These are phyloP conservation scores for Sungouiozyma intestinalis DNA, from an alignment of 805 yeast species.

Conservation along the genomic window DNA sequence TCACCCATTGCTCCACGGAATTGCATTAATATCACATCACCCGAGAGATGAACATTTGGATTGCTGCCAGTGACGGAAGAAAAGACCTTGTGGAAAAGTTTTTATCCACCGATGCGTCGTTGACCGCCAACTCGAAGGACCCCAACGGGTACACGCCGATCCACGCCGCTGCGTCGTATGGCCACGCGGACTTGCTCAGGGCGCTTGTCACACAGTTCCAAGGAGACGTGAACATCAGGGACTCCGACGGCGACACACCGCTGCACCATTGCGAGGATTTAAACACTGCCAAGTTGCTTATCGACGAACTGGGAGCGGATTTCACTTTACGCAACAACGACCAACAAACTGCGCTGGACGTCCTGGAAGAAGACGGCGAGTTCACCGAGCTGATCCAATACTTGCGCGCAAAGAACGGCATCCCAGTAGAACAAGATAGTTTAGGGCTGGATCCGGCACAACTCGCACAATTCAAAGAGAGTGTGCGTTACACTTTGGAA, in stretches of 20 bases:
- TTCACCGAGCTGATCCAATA: constrained; percentile 68
- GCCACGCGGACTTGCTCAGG: constrained; percentile 55
- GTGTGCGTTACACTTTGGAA: constrained; percentile 49
- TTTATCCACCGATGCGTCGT: constrained; percentile 34
- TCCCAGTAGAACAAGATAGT: constrained; percentile 17
- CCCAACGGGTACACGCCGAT: constrained; percentile 93
- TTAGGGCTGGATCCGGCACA: constrained; percentile 22
- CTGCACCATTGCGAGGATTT: constrained; percentile 79
- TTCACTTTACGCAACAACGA: constrained; percentile 53
- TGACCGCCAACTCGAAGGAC: constrained; percentile 66
- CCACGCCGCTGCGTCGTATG: constrained; percentile 96
- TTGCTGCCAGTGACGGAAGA: constrained; percentile 85
- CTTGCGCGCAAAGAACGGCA: constrained; percentile 35
- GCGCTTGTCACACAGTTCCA: constrained; percentile 33
- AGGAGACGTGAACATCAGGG: constrained; percentile 77
- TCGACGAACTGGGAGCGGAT: constrained; percentile 64
- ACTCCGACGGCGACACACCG: constrained; percentile 91
- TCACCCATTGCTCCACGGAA: background rate
- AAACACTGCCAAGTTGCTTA: constrained; percentile 50
- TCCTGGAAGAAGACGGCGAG: constrained; percentile 77
- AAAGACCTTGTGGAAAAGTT: constrained; percentile 44
- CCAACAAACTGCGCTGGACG: constrained; percentile 63
- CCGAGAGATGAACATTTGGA: constrained; percentile 63
- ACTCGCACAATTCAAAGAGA: constrained; percentile 29
- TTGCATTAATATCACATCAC: background rate